Base-by-base conservation (phyloP, 805 yeast genomes). In the Brettanomyces bruxellensis region DNA sequence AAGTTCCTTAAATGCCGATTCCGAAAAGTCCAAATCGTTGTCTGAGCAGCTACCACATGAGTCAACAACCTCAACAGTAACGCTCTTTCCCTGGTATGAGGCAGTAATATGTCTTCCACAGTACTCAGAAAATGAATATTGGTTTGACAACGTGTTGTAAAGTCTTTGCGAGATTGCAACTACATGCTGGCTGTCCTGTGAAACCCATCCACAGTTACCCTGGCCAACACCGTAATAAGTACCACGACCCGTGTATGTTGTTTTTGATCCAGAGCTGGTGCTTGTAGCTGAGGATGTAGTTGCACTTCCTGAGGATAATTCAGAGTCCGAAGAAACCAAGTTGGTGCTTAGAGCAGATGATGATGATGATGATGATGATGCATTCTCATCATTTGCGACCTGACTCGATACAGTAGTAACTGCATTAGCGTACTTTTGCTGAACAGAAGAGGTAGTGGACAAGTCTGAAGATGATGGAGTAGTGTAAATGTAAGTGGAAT, bases 91-190 rank as follows among this genome's bases (percentile, higher is more conserved):
- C 43, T 62, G 57, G 55, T 71, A 75, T 48, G 45, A 55, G 5
- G 75, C 79, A 46, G 61, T 68, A 53, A 77, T 73, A 49, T 65
- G 61, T 53, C 66, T 70, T 28, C 81, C 81, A 58, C 83, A 77
- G 55, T 71, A 68, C 28, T 69, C 58, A 8, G 69, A 64, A 38
- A 65, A 49, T 30, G 56, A 57, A 30, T 58, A 55, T 41, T 51
- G 45, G 38, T 47, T 50, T 28, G 53, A 55, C n/a, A 49, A 49
- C 3, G 64, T 49, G 28, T 57, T 56, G 53, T 66, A 77, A 41
- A 73, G 57, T 23, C 61, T 54, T 50, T 70, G 69, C 14, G 79
- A 70, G 47, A 77, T 64, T 30, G 81, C 82, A 45, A 70, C 73
- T 45, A 77, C 72, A 44, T 54, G 60, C 48, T 76, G 81, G 11